Evolutionary conservation across 441 rosid genomes (phyloP).

Genomic region (Flueggea neowawraea): DNA sequence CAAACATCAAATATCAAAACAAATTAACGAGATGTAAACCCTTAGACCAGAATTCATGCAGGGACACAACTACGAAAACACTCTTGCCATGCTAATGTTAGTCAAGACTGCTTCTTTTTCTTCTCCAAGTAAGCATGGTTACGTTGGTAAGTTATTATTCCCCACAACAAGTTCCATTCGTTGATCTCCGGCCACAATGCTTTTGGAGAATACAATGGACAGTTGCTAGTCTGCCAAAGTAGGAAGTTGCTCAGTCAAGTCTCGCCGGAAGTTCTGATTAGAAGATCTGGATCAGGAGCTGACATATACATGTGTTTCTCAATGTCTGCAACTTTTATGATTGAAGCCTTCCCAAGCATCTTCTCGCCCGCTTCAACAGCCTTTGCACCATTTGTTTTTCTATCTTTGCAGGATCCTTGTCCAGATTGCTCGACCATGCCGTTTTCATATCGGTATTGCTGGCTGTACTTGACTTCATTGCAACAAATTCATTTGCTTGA

Average conservation of each 20-base stretch:
- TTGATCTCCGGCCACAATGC: constrained; percentile 85
- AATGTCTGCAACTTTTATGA: constrained; percentile 42
- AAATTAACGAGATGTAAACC: too few species aligned
- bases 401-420: constrained; percentile 7
- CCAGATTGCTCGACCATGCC: background rate
- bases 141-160: constrained; percentile 56
- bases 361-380: constrained; percentile 5
- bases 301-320: constrained; percentile 67
- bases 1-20: too few species aligned
- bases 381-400: background rate
- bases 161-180: constrained; percentile 59
- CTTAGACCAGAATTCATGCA: too few species aligned
- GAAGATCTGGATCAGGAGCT: constrained; percentile 72
- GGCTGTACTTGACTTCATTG: constrained; percentile 3
- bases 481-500: constrained; percentile 10
- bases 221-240: constrained; percentile 58
- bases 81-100: too few species aligned
- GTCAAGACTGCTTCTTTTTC: constrained; percentile 31
- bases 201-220: constrained; percentile 51
- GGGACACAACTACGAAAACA: too few species aligned
- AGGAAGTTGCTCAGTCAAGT: constrained; percentile 75
- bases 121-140: constrained; percentile 53
- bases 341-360: constrained; percentile 8
- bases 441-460: constrained; percentile 11
- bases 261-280: constrained; percentile 77